Conservation (phyloP, 2,329 filamentous ascomycete species). For the Drechslera avenae region DNA sequence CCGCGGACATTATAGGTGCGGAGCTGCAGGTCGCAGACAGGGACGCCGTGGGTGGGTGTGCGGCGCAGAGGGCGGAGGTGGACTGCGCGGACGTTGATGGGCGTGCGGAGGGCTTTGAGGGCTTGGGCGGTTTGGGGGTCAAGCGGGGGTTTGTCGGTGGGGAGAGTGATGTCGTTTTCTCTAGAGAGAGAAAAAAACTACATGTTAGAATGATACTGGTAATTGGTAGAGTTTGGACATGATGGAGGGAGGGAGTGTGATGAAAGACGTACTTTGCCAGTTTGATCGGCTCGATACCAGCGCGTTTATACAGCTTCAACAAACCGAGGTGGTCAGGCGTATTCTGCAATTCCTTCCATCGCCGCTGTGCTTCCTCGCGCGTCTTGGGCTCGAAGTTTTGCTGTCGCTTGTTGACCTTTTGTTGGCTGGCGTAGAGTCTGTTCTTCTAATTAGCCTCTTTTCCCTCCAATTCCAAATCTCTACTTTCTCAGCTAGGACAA, state of each 20-base stretch:
- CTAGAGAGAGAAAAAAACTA: too few relatives aligned
- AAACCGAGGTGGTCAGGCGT: slow-evolving; percentile 39
- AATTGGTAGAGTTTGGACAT: neutral
- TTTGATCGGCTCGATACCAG: slow-evolving; percentile 43
- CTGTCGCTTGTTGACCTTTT: slow-evolving; percentile 25
- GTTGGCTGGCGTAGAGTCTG: slow-evolving; percentile 36
- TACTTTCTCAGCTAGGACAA: too few relatives aligned
- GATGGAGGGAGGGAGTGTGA: too few relatives aligned
- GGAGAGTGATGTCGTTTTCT: slow-evolving; percentile 42
- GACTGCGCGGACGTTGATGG: slow-evolving; percentile 80
- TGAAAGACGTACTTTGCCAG: slow-evolving; percentile 38
- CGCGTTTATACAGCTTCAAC: slow-evolving; percentile 40
- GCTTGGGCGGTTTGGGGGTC: slow-evolving; percentile 36
- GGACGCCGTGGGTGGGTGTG: slow-evolving; percentile 74
- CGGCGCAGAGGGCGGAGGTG: slow-evolving; percentile 85
- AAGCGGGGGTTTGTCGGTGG: slow-evolving; percentile 36
- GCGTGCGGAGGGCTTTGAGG: slow-evolving; percentile 50
- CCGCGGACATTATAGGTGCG: slow-evolving; percentile 90
- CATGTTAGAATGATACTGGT: neutral
- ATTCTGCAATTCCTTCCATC: slow-evolving; percentile 39
- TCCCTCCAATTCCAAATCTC: neutral
- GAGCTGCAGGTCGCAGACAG: slow-evolving; percentile 87
- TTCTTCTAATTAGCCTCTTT: slow-evolving; percentile 16
- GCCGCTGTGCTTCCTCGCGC: slow-evolving; percentile 33
- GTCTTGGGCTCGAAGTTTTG: slow-evolving; percentile 37